phyloP scores from a whole-genome alignment of 192 early-diverging fungal species.

The Oehlia diaphana region DNA sequence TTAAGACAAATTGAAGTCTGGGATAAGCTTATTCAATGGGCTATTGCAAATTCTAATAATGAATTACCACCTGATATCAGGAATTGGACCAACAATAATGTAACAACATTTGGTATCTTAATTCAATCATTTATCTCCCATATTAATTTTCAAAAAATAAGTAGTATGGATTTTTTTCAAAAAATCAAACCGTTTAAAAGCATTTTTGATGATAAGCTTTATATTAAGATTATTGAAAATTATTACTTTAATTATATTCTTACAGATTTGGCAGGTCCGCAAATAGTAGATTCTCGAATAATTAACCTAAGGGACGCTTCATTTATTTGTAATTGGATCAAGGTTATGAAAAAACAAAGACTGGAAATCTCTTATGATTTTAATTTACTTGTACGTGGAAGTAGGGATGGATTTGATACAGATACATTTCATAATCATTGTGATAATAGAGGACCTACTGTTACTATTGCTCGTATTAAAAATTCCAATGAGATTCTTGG shows the following conservation, averaged over 20 bases:
- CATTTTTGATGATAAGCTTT: background rate
- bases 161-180: background rate
- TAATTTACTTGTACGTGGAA: background rate
- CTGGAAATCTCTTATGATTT: background rate
- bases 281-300: background rate
- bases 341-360: background rate
- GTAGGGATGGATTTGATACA: too few species aligned
- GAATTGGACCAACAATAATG: too few species aligned
- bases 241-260: background rate
- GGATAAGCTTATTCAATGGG: background rate
- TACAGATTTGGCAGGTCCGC: background rate
- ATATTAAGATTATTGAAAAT: background rate
- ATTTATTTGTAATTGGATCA: background rate
- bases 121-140: background rate
- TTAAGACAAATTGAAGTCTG: background rate
- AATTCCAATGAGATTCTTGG: slow-evolving; percentile 29
- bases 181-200: background rate
- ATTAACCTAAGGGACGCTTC: background rate
- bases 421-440: too few species aligned
- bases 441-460: slow-evolving; percentile 24
- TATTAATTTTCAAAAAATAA: background rate
- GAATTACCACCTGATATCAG: too few species aligned
- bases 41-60: background rate
- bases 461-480: slow-evolving; percentile 24
- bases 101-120: too few species aligned